A percentile compares a stretch with the other conserved stretches of the same genome.
These are phyloP conservation scores for Lasiodiplodia theobromae DNA, from an alignment of 2,329 filamentous ascomycete genomes.

Conservation along the genomic window DNA sequence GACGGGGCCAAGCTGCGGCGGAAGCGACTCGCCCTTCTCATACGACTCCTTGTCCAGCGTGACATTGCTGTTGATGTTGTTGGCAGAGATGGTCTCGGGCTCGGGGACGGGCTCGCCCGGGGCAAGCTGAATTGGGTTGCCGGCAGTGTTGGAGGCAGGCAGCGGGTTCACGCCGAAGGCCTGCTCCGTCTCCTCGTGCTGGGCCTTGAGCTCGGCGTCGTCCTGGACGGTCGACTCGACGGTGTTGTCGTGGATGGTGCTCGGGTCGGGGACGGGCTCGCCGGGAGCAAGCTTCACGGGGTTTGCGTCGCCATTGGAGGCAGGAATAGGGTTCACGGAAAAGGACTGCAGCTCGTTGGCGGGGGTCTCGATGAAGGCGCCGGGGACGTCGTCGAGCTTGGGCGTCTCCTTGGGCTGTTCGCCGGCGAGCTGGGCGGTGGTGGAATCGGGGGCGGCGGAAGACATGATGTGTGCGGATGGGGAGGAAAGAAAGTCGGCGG, in stretches of 20 bases:
- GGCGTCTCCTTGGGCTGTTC: constrained; percentile 63
- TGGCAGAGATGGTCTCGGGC: constrained; percentile 66
- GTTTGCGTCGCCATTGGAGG: constrained; percentile 70
- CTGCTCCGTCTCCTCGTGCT: constrained; percentile 49
- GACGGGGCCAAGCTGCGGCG: constrained; percentile 54
- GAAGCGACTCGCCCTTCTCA: constrained; percentile 73
- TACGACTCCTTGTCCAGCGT: constrained; percentile 84
- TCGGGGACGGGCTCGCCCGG: constrained; percentile 84
- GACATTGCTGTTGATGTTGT: constrained; percentile 71
- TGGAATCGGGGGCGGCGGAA: constrained; percentile 72
- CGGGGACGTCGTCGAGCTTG: constrained; percentile 58
- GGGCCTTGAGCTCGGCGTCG: constrained; percentile 40
- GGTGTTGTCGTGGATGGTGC: constrained; percentile 71
- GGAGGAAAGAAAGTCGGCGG: constrained; percentile 70
- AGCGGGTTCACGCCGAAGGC: constrained; percentile 65
- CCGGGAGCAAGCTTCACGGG: constrained; percentile 80
- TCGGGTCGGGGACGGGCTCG: constrained; percentile 76
- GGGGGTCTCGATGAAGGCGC: constrained; percentile 77
- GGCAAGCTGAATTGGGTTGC: constrained; percentile 81
- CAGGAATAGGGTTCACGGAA: constrained; percentile 65
- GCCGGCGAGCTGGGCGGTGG: constrained; percentile 74
- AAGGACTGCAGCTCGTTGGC: constrained; percentile 58
- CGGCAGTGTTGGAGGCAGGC: constrained; percentile 63
- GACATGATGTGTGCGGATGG: constrained; percentile 64
- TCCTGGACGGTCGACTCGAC: constrained; percentile 65